Base-by-base conservation (phyloP, 257 asterid genomes). In the Misopates orontium region DNA sequence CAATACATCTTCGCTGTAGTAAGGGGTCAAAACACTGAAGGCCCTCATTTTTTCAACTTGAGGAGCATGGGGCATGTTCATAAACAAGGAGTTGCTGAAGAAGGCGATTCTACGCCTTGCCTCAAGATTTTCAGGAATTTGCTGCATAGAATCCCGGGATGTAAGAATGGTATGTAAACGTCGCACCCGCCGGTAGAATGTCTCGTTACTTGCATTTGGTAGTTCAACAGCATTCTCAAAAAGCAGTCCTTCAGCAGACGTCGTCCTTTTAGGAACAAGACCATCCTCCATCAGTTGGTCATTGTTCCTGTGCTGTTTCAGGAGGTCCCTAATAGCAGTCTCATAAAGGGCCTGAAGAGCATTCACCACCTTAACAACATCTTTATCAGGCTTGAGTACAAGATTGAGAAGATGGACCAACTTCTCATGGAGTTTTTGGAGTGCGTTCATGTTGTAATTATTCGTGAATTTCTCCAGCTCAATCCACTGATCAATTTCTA, bases 21-120 rank as follows among this genome's bases (percentile, higher is more conserved):
- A 94, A 3, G 99, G 99, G 40, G 99, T 94, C 85, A 94, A 80
- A 66, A 94, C 99, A 74, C 95, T 94, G 82, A 94, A 94, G 70
- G 99, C 88, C 90, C 78, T 82, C 99, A 94, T 94, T 69, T 94
- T 94, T 87, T 94, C 99, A 77, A 94, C 97, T 56, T 87, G 97
- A 42, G 99, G 99, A 45, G 99, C 99, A 65, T 83, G 99, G 52
- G 99, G 99, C 95, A 94, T 88, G 81, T 83, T 94, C 99, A 90
- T 94, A 80, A 94, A 94, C 79, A 94, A 79, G 64, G 99, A 94
- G 73, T 94, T 94, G 83, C 99, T 94, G 80, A 94, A 94, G 86
- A 94, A 94, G 55, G 97, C 95, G 65, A 94, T 85, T 63, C 99
- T 79, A 9, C 99, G 96, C 73, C 97, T 94, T 65, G 99, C 99